Conservation (phyloP, 345 rosid species). For the Erodium maritimum region DNA sequence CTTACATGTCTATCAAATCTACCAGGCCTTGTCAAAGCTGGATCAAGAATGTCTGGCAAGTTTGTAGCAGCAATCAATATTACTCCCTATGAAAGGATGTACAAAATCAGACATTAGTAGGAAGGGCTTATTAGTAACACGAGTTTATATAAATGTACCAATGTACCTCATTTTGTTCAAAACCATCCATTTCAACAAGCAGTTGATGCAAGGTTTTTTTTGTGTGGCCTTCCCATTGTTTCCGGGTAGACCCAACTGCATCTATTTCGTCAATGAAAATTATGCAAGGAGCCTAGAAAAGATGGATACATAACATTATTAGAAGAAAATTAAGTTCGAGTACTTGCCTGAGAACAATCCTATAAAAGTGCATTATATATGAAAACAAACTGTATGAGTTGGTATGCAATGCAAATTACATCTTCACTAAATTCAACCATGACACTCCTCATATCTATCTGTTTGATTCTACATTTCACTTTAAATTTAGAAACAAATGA, state of each 20-base stretch:
- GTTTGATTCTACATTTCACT: neutral
- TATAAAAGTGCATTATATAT: neutral
- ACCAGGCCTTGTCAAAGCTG: slow-evolving; percentile 99
- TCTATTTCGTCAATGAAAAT: slow-evolving; percentile 97
- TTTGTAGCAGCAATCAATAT: slow-evolving; percentile 98
- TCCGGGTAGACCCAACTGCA: slow-evolving; percentile 94
- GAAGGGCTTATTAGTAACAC: neutral
- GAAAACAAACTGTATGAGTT: neutral
- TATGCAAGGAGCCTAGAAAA: slow-evolving; percentile 84
- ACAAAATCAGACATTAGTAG: slow-evolving; percentile 6
- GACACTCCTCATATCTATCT: neutral
- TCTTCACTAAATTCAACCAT: neutral
- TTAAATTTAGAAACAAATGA: neutral
- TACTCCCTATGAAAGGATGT: slow-evolving; percentile 51
- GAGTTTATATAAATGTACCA: neutral
- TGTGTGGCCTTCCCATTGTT: slow-evolving; percentile 99
- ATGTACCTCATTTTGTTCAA: slow-evolving; percentile 90
- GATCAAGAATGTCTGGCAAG: slow-evolving; percentile 97
- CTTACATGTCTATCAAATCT: slow-evolving; percentile 98
- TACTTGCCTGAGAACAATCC: neutral
- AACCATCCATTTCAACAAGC: slow-evolving; percentile 99
- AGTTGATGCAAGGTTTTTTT: slow-evolving; percentile 98
- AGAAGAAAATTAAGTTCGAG: neutral
- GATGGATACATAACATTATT: slow-evolving; percentile 3
- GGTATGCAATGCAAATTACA: neutral